Evolutionary conservation across 495 filamentous ascomycete genomes (phyloP), one percentile per base, ranked within the genome.

Genomic region (Cercophora newfieldiana): DNA sequence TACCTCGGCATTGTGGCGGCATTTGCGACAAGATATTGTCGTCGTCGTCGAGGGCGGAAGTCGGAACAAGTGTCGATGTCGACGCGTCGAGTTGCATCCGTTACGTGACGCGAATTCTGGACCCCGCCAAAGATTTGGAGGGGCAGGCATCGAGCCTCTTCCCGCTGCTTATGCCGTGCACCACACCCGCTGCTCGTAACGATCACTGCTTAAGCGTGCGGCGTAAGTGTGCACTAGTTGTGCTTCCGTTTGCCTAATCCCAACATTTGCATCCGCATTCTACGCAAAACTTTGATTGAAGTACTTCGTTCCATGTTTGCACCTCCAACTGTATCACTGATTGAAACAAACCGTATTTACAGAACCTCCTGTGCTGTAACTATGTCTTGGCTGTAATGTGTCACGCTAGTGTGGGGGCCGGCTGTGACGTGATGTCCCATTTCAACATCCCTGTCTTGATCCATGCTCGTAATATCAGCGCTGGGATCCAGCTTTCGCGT

Each of bases 1-100:
- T 79, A 83, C 82, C 82, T 83, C 54, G 82, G 82, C 82, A 85
- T 85, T 73, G 74, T 76, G 66, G 65, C 55, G 69, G 70, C 75
- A 81, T 80, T 61, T 70, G 72, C 18, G 58, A 58, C 58, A 25
- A 50, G 49, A 65, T 53, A 57, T 19, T 61, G 16, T 10, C 31
- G 25, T 63, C 33, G 33, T 67, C 10, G 21, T 44, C 30, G 21
- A n/a, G 14, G 50, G 33, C 16, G 50, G 25, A 29, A 22, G 30
- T 22, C 3, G 16, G 25, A n/a, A n/a, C n/a, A 10, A 28, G 31
- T 29, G 22, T 33, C 44, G 18, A 16, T 51, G 19, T 30, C 19
- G 63, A 66, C 57, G 66, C 66, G 68, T 68, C 64, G 59, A 56
- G 49, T 26, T 29, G 55, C 37, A 7, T 19, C 22, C 19, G 31